Evolutionary conservation across 2,329 filamentous ascomycete species (phyloP).

Genomic region (Elsinoe arachidis): DNA sequence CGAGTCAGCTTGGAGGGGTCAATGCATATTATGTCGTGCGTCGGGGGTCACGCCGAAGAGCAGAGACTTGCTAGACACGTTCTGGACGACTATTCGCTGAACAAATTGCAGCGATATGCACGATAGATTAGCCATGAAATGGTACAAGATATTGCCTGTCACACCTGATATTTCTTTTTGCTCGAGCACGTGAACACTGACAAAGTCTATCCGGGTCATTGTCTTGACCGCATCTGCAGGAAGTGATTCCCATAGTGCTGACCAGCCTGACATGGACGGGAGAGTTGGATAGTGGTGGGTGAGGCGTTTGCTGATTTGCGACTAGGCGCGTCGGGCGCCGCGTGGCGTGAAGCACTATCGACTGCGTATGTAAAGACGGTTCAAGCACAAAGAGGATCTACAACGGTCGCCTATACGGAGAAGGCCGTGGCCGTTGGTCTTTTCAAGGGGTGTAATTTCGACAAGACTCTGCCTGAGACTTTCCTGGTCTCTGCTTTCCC

Average conservation of each 20-base stretch:
- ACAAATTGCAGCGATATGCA: background rate
- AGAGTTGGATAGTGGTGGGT: constrained; percentile 3
- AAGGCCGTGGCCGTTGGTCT: background rate
- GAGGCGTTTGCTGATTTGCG: constrained; percentile 5
- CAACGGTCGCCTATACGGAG: constrained; percentile 3
- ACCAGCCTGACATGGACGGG: background rate
- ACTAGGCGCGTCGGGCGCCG: background rate
- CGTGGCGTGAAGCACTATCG: constrained; percentile 8
- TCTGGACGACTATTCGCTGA: background rate
- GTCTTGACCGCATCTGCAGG: background rate
- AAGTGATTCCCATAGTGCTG: background rate
- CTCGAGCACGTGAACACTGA: background rate
- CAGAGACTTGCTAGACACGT: constrained; percentile 1
- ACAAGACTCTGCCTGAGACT: background rate
- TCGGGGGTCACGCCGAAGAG: background rate
- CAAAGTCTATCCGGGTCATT: background rate
- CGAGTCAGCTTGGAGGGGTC: background rate
- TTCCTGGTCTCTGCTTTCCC: background rate
- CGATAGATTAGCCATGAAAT: constrained; percentile 2
- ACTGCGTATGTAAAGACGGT: background rate
- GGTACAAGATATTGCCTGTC: constrained; percentile 4
- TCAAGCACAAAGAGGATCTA: background rate
- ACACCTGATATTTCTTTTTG: background rate
- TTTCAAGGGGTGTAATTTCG: constrained; percentile 4
- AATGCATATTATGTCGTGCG: constrained; percentile 7